phyloP scores from a whole-genome alignment of 805 yeast genomes.

The Saccharomycopsis sp. region DNA sequence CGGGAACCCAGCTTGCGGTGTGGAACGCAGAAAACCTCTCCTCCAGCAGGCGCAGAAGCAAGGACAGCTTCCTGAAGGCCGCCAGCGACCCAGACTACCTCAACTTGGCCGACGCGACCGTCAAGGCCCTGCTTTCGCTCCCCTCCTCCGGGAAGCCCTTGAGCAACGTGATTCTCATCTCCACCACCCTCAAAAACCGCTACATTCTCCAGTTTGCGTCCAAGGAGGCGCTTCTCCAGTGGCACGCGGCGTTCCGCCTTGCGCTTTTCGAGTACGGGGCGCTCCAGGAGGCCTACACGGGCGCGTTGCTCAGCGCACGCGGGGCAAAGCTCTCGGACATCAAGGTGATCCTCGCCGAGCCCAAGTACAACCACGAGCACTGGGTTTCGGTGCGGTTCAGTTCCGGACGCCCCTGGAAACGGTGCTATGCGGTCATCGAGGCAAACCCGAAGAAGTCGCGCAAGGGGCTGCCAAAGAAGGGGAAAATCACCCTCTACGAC shows the following conservation, averaged over 20 bases:
- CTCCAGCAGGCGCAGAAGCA: conserved; percentile 35
- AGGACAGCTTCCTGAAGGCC: conserved; percentile 41
- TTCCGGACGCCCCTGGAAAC: conserved; percentile 95
- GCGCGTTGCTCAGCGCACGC: conserved; percentile 85
- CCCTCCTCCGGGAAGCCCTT: conserved; percentile 51
- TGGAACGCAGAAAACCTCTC: conserved; percentile 79
- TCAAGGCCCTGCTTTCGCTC: conserved; percentile 61
- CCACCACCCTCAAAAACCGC: conserved; percentile 88
- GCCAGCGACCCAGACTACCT: conserved; percentile 76
- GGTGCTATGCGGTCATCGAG: conserved; percentile 85
- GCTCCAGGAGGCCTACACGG: conserved; percentile 94
- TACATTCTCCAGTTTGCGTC: conserved; percentile 73
- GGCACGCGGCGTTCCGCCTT: conserved; percentile 82
- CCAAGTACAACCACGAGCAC: conserved; percentile 82
- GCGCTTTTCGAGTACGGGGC: conserved; percentile 74
- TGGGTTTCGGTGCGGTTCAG: conserved; percentile 96
- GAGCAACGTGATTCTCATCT: conserved; percentile 75
- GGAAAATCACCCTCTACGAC: conserved; percentile 75
- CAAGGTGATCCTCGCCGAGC: conserved; percentile 73
- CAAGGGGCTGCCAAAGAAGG: conserved; percentile 34
- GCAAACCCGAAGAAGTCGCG: conserved; percentile 47
- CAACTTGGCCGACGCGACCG: conserved; percentile 84
- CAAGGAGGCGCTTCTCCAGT: conserved; percentile 53
- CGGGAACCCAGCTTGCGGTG: conserved; percentile 86
- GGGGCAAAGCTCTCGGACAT: conserved; percentile 87